These are phyloP conservation scores for Scedosporium apiospermum DNA, from an alignment of 2,329 filamentous ascomycete species.

Conservation along the genomic window DNA sequence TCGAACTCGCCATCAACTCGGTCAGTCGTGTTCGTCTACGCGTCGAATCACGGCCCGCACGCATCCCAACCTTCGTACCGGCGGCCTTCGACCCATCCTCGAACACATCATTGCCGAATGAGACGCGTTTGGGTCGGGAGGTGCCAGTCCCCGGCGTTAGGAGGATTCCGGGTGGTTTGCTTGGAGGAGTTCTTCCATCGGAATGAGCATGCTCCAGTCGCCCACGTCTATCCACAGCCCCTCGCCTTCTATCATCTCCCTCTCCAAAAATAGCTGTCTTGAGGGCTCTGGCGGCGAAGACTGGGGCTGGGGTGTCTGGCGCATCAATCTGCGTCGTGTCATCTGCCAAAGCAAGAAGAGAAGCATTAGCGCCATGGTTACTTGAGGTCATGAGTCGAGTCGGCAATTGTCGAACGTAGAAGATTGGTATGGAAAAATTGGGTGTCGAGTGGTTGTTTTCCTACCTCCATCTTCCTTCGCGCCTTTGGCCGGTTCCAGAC, in stretches of 20 bases:
- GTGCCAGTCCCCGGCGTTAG: constrained; percentile 55
- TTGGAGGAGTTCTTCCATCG: constrained; percentile 27
- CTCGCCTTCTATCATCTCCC: constrained; percentile 30
- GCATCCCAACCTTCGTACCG: constrained; percentile 6
- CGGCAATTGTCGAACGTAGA: not conserved
- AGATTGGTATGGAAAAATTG: not conserved
- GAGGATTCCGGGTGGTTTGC: constrained; percentile 48
- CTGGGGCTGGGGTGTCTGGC: constrained; percentile 56
- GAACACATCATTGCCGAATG: constrained; percentile 49
- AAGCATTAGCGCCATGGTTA: not conserved
- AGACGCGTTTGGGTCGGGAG: constrained; percentile 53
- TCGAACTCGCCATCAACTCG: constrained; percentile 34
- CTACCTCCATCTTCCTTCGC: constrained; percentile 1
- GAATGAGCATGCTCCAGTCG: constrained; percentile 8
- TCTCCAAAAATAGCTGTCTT: constrained; percentile 56
- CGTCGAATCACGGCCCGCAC: constrained; percentile 12
- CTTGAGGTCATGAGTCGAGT: too few relatives aligned
- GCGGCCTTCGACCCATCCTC: constrained; percentile 24
- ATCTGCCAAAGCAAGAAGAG: constrained; percentile 14
- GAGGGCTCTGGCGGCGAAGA: constrained; percentile 57
- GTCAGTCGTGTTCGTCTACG: constrained; percentile 31
- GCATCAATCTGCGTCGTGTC: constrained; percentile 40
- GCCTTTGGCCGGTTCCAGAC: constrained; percentile 29
- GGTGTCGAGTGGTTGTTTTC: not conserved
- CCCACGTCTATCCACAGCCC: not conserved